Evolutionary conservation across 176 grass and related monocot species (phyloP), one percentile per base, ranked within the genome.

Genomic region (Secale cereale): DNA sequence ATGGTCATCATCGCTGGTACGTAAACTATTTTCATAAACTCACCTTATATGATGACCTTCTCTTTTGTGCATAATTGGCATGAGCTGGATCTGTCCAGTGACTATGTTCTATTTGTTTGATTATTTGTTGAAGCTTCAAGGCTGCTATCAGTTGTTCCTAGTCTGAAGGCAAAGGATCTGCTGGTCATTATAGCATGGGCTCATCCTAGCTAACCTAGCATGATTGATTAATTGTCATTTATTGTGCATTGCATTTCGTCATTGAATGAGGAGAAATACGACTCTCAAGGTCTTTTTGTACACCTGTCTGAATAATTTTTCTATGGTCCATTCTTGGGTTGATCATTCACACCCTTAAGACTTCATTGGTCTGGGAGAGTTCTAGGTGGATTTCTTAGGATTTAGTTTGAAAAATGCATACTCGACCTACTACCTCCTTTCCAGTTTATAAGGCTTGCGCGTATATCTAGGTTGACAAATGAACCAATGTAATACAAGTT

Each of bases 141-240:
- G 62, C 70, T 90, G 64, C 40, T 67, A 75, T 30, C 60, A 69
- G 16, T 81, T 87, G 61, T 77, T 80, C 70, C 76, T 81, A 77
- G 70, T 77, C 70, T 77, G 39, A 81, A 87, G 77, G 76, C 70
- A 77, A 81, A 63, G 19, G 62, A 41, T 87, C 59, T 50, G 75
- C 29, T 84, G 50, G 45, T 32, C 81, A 80, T 84, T 76, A 90
- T 87, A 82, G 78, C 32, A 48, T 82, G 81, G 28, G 79, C 65
- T 81, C 43, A 64, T 85, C 70, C 52, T 85, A 85, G 78, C 81
- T 78, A 87, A 54, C 70, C 61, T 80, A 70, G 76, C 70, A 91
- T 77, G 69, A 84, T 70, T 81, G 69, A 84, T 70, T 77, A 84
- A 74, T 74, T 48, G 1, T 84, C 80, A 87, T 45, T 87, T 70